These are phyloP conservation scores for Collybia sordida DNA, from an alignment of 768 basidiomycete species.

Conservation along the genomic window DNA sequence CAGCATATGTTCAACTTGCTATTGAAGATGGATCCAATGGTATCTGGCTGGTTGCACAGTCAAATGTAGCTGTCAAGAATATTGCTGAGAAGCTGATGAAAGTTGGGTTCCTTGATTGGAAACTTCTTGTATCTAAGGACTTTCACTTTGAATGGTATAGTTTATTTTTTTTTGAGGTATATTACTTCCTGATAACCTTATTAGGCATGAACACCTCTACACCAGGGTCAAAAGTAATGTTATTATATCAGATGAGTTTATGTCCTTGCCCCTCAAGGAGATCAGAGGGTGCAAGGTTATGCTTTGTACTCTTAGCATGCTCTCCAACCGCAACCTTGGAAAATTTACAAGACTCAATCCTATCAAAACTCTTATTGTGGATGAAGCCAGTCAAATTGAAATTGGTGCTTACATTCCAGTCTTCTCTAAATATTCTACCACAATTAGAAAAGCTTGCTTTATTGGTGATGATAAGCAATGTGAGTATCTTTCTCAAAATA, in stretches of 20 bases:
- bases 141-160: slow-evolving; percentile 67
- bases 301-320: slow-evolving; percentile 78
- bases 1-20: slow-evolving; percentile 54
- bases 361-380: slow-evolving; percentile 51
- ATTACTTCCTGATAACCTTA: slow-evolving; percentile 4
- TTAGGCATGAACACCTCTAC: slow-evolving; percentile 85
- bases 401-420: slow-evolving; percentile 49
- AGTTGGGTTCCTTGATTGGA: slow-evolving; percentile 55
- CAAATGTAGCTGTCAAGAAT: slow-evolving; percentile 88
- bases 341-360: slow-evolving; percentile 38
- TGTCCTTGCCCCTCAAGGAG: slow-evolving; percentile 11
- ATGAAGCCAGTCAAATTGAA: slow-evolving; percentile 71
- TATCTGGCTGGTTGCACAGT: slow-evolving; percentile 83
- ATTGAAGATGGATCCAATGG: slow-evolving; percentile 38
- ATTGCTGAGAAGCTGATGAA: slow-evolving; percentile 78
- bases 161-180: slow-evolving; percentile 1
- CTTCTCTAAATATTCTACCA: slow-evolving; percentile 31
- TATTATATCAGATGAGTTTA: slow-evolving; percentile 48
- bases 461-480: slow-evolving; percentile 72
- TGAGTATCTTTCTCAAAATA: slow-evolving; percentile 25
- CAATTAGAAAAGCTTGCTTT: slow-evolving; percentile 54
- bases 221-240: slow-evolving; percentile 42
- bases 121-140: slow-evolving; percentile 65
- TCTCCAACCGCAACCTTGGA: slow-evolving; percentile 41
- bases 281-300: slow-evolving; percentile 53